Conservation (phyloP, 306 rosid species). For the Quercus bicolor region DNA sequence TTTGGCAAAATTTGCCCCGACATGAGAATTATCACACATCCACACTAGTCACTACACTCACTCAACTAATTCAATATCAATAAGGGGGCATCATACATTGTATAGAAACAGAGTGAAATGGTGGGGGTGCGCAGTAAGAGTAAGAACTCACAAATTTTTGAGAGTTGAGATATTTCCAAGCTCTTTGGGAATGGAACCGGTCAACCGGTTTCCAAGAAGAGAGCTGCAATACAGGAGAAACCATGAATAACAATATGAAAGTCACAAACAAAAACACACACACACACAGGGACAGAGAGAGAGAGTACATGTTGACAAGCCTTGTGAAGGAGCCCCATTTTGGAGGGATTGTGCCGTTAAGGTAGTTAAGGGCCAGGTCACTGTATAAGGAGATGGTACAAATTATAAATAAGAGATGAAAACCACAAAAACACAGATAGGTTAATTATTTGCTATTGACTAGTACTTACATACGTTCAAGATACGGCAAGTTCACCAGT, state of each 20-base stretch:
- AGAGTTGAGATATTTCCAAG: slow-evolving; percentile 59
- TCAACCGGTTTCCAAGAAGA: slow-evolving; percentile 54
- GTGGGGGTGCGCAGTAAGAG: not conserved
- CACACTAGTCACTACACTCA: too few relatives aligned
- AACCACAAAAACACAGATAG: not conserved
- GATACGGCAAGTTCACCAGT: slow-evolving; percentile 9
- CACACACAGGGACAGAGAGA: not conserved
- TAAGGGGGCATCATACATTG: too few relatives aligned
- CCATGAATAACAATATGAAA: too few relatives aligned
- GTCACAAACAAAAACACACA: not conserved
- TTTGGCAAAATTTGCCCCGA: too few relatives aligned
- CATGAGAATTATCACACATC: too few relatives aligned
- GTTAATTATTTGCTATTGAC: not conserved
- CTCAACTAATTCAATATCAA: too few relatives aligned
- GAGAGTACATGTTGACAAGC: slow-evolving; percentile 42
- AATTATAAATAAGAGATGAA: too few relatives aligned
- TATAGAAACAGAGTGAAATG: not conserved
- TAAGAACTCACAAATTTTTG: slow-evolving; percentile 54
- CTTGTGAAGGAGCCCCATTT: slow-evolving; percentile 46
- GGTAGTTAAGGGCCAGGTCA: slow-evolving; percentile 52
- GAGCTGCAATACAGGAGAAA: slow-evolving; percentile 38
- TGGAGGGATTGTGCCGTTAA: slow-evolving; percentile 56
- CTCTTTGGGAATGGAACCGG: slow-evolving; percentile 68
- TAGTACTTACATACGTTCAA: slow-evolving; percentile 44
- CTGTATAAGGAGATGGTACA: slow-evolving; percentile 14